These are phyloP conservation scores for Centrapalus pauciflorus DNA, from an alignment of 129 eudicot genomes.

Conservation along the genomic window DNA sequence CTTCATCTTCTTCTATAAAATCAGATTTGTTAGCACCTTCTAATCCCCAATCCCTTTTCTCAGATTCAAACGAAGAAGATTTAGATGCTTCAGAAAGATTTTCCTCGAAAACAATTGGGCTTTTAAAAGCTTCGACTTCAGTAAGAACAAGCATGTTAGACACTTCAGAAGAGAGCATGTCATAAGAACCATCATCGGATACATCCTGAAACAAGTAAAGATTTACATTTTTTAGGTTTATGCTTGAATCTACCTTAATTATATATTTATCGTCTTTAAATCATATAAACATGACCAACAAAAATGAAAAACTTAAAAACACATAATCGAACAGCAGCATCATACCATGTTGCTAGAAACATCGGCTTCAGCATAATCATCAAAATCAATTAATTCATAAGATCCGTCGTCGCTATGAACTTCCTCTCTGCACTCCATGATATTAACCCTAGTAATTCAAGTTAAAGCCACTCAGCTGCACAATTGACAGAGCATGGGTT, in stretches of 20 bases:
- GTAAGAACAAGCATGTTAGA: conserved; percentile 18
- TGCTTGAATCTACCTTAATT: neutral
- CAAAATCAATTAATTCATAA: conserved; percentile 29
- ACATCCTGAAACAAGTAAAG: conserved; percentile 26
- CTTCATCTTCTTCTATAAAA: too few relatives aligned
- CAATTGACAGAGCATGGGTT: neutral
- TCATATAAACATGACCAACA: neutral
- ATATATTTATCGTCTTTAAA: neutral
- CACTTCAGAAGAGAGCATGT: conserved; percentile 32
- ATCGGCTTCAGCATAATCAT: conserved; percentile 19
- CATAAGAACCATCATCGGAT: conserved; percentile 33
- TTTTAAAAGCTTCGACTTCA: neutral
- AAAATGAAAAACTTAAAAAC: neutral
- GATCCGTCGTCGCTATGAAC: conserved; percentile 44
- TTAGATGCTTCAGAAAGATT: neutral
- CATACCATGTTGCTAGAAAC: conserved; percentile 15
- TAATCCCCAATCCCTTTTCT: neutral
- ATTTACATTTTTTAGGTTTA: neutral
- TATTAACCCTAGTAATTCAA: neutral
- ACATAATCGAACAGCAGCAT: neutral
- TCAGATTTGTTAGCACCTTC: neutral
- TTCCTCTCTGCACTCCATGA: conserved; percentile 28
- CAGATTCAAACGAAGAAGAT: neutral
- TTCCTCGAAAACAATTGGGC: conserved; percentile 13
- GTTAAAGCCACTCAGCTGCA: neutral